phyloP scores from a whole-genome alignment of 2,329 filamentous ascomycete genomes.

The Fusarium annulatum region DNA sequence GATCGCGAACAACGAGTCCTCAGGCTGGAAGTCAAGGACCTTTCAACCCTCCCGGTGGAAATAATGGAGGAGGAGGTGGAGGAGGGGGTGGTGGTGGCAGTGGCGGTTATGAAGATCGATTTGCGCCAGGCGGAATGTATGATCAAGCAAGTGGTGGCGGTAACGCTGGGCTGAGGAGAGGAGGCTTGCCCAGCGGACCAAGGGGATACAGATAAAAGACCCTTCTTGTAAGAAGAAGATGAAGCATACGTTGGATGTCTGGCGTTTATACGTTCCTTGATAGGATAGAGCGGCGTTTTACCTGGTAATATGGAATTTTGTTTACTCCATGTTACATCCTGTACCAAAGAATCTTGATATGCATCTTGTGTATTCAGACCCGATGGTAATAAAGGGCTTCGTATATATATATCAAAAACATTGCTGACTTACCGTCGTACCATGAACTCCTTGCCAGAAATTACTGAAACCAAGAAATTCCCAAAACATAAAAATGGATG shows the following conservation, averaged over 20 bases:
- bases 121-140: conserved; percentile 59
- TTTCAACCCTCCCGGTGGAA: conserved; percentile 57
- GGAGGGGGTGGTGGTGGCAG: conserved; percentile 44
- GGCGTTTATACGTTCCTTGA: conserved; percentile 25
- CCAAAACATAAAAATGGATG: conserved; percentile 28
- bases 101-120: conserved; percentile 58
- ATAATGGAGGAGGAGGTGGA: conserved; percentile 27
- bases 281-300: conserved; percentile 43
- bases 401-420: background rate
- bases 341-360: background rate
- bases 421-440: background rate
- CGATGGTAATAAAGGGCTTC: background rate
- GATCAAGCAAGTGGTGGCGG: conserved; percentile 53
- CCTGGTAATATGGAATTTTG: conserved; percentile 25
- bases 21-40: conserved; percentile 52
- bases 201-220: conserved; percentile 51
- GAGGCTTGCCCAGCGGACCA: conserved; percentile 60
- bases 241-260: conserved; percentile 14
- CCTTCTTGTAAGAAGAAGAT: background rate
- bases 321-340: conserved; percentile 5
- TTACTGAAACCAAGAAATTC: background rate
- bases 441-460: conserved; percentile 33
- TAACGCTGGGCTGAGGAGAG: conserved; percentile 45
- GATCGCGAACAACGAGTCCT: conserved; percentile 67
- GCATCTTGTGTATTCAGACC: conserved; percentile 9